Evolutionary conservation across 108 stramenopile genomes (phyloP), one percentile per base, ranked within the genome.

Genomic region (Cyclotella sp.): DNA sequence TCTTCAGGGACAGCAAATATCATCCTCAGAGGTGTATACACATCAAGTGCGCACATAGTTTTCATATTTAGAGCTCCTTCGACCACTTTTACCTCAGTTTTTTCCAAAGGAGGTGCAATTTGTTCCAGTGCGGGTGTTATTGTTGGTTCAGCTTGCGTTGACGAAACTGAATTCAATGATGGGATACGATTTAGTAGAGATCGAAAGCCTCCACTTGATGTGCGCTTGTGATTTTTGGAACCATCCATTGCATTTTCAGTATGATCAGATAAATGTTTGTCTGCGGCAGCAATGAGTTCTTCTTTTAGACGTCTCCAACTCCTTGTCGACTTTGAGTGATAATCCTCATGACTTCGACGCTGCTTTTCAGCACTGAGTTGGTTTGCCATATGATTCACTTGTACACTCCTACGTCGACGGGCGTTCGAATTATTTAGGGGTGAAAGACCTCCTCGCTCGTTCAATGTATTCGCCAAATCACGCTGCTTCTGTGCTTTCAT

Each of bases 11-110:
- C 58, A 26, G 88, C 73, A 70, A 76, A 89, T 26, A 88, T 75
- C 28, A 81, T 63, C 7, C 82, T 46, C 15, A 88, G 45, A 3
- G 86, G 83, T 21, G 87, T 90, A 57, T 86, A 89, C 8, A 89
- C 89, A 66, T 92, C 91, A 62, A 77, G 34, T 0, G 88, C 89
- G 60, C 83, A 64, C 63, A 73, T 87, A 18, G 91, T 90, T 46
- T 86, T 90, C 76, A 90, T 49, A 45, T 78, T 72, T 8, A 90
- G 63, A 30, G 89, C 87, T 46, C 89, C 87, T 45, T 81, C 85
- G 0, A 89, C 83, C 12, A 83, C 75, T 62, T 71, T 75, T 6
- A 86, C 82, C 42, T 82, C 81, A 18, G 82, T 81, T 29, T 63
- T 51, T 14, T 82, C 82, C 45, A 89, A 27, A 0, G 86, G 85